A percentile compares a stretch with the other conserved stretches of the same genome.
Conservation (phyloP, 2,329 filamentous ascomycete genomes). For the Curvularia sp. region DNA sequence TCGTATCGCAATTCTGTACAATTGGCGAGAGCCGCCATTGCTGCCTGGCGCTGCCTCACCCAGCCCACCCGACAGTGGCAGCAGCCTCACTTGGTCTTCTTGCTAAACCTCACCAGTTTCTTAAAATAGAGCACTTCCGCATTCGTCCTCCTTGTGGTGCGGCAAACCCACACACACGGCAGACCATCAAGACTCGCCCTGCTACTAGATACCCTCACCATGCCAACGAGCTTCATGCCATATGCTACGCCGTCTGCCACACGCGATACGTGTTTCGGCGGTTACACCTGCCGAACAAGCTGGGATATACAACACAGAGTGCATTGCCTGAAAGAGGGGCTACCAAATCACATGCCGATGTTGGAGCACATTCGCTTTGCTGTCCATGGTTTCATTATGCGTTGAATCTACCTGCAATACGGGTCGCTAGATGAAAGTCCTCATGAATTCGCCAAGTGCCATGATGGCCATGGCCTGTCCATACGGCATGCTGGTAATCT, state of each 20-base stretch:
- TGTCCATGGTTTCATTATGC: background rate
- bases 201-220: no score
- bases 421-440: conserved; percentile 60
- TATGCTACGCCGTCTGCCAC: background rate
- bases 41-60: background rate
- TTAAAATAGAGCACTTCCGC: background rate
- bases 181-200: background rate
- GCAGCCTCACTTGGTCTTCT: background rate
- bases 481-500: conserved; percentile 81
- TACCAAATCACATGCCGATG: background rate
- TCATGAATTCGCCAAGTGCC: conserved; percentile 76
- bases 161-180: background rate
- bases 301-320: background rate
- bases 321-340: background rate
- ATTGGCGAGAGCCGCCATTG: background rate
- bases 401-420: background rate
- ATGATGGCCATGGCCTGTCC: conserved; percentile 87
- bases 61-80: background rate
- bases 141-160: background rate
- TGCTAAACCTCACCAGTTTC: background rate
- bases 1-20: background rate
- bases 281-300: background rate
- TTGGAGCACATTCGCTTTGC: background rate
- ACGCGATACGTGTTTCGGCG: no score
- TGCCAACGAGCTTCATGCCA: background rate